Evolutionary conservation across 2,329 filamentous ascomycete species (phyloP).

Genomic region (Catunica adiposa): DNA sequence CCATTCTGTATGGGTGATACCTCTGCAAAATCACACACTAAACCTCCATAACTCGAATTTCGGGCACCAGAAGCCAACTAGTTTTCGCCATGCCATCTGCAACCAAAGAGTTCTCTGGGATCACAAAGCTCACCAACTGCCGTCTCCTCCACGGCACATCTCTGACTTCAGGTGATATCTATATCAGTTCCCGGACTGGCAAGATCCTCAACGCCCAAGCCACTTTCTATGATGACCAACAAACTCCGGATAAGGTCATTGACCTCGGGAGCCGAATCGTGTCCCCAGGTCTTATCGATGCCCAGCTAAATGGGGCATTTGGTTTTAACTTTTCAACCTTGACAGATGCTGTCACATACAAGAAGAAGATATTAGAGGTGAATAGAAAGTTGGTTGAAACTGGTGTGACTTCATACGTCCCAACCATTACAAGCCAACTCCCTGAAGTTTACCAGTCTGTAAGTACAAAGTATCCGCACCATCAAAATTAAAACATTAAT

Average conservation of each 20-base stretch:
- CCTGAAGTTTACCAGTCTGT: conserved; percentile 70
- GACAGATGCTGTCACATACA: conserved; percentile 52
- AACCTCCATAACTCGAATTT: background rate
- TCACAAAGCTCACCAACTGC: conserved; percentile 85
- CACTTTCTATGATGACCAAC: conserved; percentile 50
- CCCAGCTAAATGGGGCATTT: conserved; percentile 81
- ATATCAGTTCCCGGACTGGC: conserved; percentile 67
- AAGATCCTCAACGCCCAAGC: conserved; percentile 61
- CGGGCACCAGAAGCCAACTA: background rate
- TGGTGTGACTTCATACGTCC: conserved; percentile 76
- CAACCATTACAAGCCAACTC: conserved; percentile 67
- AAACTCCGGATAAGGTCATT: conserved; percentile 55
- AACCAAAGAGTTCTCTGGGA: conserved; percentile 29
- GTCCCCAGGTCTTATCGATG: conserved; percentile 74
- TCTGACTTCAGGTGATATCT: conserved; percentile 65
- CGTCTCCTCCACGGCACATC: conserved; percentile 51
- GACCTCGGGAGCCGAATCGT: conserved; percentile 72
- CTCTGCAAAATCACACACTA: background rate
- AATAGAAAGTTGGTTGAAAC: conserved; percentile 58
- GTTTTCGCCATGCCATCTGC: conserved; percentile 30
- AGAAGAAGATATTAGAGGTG: conserved; percentile 52
- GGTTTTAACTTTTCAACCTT: conserved; percentile 82
- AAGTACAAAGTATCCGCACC: too few relatives aligned
- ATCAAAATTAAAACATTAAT: too few relatives aligned
- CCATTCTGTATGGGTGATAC: background rate